Evolutionary conservation across 225 moss, liverwort and hornwort genomes (phyloP), one percentile per base, ranked within the genome.

Genomic region (Bryoerythrophyllum caledonicum): DNA sequence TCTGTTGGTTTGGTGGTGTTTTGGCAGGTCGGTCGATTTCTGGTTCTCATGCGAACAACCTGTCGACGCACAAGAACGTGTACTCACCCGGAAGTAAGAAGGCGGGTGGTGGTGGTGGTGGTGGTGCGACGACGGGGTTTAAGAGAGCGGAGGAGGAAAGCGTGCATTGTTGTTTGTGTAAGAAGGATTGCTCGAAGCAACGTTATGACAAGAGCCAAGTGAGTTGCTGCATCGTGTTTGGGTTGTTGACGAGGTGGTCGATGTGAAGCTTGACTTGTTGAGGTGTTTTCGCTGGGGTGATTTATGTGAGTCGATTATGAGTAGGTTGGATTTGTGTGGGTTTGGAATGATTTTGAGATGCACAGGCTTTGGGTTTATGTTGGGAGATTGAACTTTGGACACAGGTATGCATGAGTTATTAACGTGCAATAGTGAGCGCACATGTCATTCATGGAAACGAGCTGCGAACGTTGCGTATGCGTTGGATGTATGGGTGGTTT

Each of bases 111-210:
- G 64, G 67, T 68, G 35, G 51, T 15, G 87, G 64, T 44, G 40
- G 78, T 57, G 64, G 67, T 68, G 16, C 41, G 12, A 44, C 48
- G 38, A 70, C 27, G 30, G 77, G 59, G 19, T 70, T 64, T n/a
- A 82, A 69, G 73, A 88, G 63, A 75, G 53, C 80, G 25, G 76
- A 80, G 44, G 80, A 68, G 34, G 81, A 62, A n/a, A n/a, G n/a
- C 32, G 63, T 78, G 56, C 78, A 48, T 15, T 97, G 96, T 62
- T 64, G 58, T 49, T 74, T 80, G 44, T 96, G 96, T 78, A 86
- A 83, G 72, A 81, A 71, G 70, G 91, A 91, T 48, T 92, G 91
- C 75, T 83, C 82, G 20, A 91, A 86, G 82, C 79, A 91, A 23
- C 79, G 82, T 24, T 94, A 87, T 70, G 70, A 79, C 69, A 86